Evolutionary conservation across 164 flowering plant genomes (phyloP).

Genomic region (Brasenia schreberi): DNA sequence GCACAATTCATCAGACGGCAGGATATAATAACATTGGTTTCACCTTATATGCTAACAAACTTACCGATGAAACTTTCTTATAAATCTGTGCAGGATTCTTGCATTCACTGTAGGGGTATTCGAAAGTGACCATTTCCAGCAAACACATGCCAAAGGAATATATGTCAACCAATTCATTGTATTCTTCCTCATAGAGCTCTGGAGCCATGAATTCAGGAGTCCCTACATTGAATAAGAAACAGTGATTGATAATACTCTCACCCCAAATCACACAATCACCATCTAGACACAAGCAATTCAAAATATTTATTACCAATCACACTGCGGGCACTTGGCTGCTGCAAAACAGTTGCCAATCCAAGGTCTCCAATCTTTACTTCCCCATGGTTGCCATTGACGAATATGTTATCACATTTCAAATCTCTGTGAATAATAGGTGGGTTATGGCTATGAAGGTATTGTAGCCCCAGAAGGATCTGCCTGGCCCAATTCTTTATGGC

Average conservation of each 20-base stretch:
- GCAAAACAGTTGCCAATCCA: no score
- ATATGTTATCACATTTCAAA: no score
- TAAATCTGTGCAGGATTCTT: conserved; percentile 55
- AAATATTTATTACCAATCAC: conserved; percentile 38
- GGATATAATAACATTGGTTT: neutral
- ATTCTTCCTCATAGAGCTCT: no score
- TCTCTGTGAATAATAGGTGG: conserved; percentile 29
- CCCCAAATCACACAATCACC: no score
- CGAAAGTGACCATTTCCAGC: no score
- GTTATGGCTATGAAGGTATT: conserved; percentile 46
- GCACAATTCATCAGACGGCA: no score
- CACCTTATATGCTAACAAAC: conserved; percentile 7
- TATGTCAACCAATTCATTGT: no score
- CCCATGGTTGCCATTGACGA: no score
- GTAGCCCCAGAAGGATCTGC: conserved; percentile 57
- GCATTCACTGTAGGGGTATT: no score
- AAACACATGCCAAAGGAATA: no score
- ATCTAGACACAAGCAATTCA: neutral
- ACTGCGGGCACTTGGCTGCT: conserved; percentile 36
- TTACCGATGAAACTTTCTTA: conserved; percentile 59
- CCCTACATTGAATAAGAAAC: conserved; percentile 17
- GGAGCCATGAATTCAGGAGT: conserved; percentile 32
- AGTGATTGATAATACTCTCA: neutral
- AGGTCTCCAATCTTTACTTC: no score
- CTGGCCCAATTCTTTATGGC: conserved; percentile 7